Evolutionary conservation across 352 stramenopile genomes (phyloP).

Genomic region (Thraustochytrium sp.): DNA sequence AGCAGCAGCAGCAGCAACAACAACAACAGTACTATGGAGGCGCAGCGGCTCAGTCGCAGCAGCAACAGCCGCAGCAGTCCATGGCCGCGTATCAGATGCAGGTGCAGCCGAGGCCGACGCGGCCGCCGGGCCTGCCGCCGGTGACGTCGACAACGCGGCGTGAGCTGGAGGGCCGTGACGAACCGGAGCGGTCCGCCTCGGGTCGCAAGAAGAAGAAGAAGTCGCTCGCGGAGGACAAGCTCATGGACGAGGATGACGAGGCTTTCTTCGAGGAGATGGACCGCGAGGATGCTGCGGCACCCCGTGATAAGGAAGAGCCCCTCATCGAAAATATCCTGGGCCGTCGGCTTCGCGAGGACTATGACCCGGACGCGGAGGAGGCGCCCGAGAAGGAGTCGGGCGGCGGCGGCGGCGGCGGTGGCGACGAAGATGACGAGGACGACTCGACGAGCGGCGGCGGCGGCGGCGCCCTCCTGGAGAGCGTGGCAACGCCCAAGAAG

Average conservation of each 20-base stretch:
- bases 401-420: too few species aligned
- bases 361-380: not conserved
- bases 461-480: not conserved
- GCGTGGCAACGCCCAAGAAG: not conserved
- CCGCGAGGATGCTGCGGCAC: not conserved
- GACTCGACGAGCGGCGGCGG: too few species aligned
- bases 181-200: not conserved
- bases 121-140: not conserved
- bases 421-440: not conserved
- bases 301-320: not conserved
- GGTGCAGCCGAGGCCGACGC: not conserved
- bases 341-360: not conserved
- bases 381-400: not conserved
- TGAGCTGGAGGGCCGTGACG: not conserved
- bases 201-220: conserved; percentile 10
- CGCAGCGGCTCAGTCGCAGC: not conserved
- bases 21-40: too few species aligned
- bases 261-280: conserved; percentile 21
- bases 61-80: not conserved
- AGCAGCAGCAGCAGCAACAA: not conserved
- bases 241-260: conserved; percentile 9
- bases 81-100: not conserved
- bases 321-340: conserved; percentile 38
- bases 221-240: conserved; percentile 15
- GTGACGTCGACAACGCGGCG: not conserved